Evolutionary conservation across 1,139 yeast genomes (phyloP), one percentile per base, ranked within the genome.

Genomic region (Nematodospora anomalae): DNA sequence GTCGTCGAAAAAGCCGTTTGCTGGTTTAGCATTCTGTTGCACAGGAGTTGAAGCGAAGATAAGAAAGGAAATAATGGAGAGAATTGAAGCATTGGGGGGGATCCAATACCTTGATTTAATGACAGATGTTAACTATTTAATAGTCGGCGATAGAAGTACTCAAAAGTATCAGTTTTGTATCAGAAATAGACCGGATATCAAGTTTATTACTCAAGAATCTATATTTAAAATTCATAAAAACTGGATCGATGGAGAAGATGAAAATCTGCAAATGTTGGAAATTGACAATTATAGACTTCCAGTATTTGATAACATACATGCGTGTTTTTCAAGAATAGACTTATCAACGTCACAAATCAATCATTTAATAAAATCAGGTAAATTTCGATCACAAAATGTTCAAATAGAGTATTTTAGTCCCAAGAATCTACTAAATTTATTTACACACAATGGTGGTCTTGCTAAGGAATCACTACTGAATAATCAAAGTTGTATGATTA

Each of bases 131-230:
- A 72, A 76, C 35, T 77, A 76, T 43, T 60, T 87, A 30, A 67
- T 87, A 4, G 92, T 86, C 12, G 95, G 92, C 1, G 72, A 72
- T 38, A 57, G 79, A 23, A 65, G 74, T 45, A 80, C 94, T 0
- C 83, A 79, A 18, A 87, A 87, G 58, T 86, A 80, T 58, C 64
- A 64, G 40, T 86, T 72, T 55, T 80, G 85, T 34, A 75, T 83
- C 2, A 65, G 67, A 43, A 66, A 72, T 38, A 62, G 95, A 40
- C 60, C 66, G 31, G 92, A 85, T 53, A 71, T 87, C 31, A 59
- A 60, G 31, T 77, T 85, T 47, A 52, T 87, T 15, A 57, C 62
- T 10, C 71, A 79, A 0, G 67, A 68, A 2, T 62, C 74, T 21
- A 62, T 86, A 3, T 50, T 58, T 9, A 57, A 57, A 15, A 50